Evolutionary conservation across 805 yeast genomes (phyloP).

Genomic region (Schizosaccharomyces cryophilus): DNA sequence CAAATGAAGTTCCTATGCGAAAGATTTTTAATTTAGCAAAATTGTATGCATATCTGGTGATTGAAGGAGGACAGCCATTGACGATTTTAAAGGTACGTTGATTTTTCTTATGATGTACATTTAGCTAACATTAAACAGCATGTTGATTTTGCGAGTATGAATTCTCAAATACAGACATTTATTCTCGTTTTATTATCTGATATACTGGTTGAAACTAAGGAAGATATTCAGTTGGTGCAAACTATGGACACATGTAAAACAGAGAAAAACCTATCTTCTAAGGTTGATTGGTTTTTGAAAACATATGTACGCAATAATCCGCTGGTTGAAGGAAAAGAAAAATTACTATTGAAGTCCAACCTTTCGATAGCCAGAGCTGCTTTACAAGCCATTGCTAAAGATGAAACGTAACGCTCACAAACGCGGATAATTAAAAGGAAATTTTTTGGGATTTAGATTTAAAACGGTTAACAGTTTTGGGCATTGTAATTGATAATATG

Average conservation of each 20-base stretch:
- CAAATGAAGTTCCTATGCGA: constrained; percentile 22
- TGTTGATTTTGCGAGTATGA: not conserved
- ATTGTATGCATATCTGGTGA: constrained; percentile 51
- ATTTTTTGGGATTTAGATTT: no score
- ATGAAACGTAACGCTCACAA: not conserved
- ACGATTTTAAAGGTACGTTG: constrained; percentile 24
- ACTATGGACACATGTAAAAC: constrained; percentile 12
- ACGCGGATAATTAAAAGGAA: no score
- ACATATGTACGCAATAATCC: constrained; percentile 39
- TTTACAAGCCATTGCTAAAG: constrained; percentile 14
- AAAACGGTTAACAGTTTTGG: no score
- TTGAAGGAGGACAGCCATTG: constrained; percentile 48
- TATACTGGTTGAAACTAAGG: not conserved
- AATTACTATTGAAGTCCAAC: constrained; percentile 47
- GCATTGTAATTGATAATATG: no score
- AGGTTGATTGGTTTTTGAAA: not conserved
- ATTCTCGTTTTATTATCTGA: not conserved
- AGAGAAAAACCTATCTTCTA: not conserved
- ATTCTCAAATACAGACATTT: not conserved
- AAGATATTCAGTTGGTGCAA: not conserved
- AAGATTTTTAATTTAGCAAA: constrained; percentile 51
- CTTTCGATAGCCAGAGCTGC: constrained; percentile 40
- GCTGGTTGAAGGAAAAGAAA: constrained; percentile 34
- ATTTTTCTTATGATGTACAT: not conserved
- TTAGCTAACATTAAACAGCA: not conserved